A percentile compares a stretch with the other conserved stretches of the same genome.
phyloP scores from a whole-genome alignment of 345 rosid species.

The Cardamine resedifolia region DNA sequence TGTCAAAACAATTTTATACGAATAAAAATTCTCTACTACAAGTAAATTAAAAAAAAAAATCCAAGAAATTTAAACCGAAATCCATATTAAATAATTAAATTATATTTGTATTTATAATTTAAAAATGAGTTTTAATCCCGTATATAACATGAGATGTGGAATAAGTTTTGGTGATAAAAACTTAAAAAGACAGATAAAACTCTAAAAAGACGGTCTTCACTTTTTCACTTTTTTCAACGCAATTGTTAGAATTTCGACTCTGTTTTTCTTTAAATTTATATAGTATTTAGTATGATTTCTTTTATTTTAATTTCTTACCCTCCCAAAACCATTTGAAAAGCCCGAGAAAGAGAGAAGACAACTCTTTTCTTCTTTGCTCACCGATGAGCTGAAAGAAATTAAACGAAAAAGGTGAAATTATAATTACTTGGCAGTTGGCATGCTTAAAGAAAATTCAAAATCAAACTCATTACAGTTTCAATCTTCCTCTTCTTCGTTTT shows the following conservation, averaged over 20 bases:
- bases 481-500: background rate
- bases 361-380: conserved; percentile 41
- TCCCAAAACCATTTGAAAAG: conserved; percentile 88
- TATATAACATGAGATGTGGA: no score
- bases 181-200: background rate
- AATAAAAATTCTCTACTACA: no score
- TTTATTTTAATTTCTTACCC: conserved; percentile 32
- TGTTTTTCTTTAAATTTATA: background rate
- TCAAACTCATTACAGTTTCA: conserved; percentile 47
- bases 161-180: background rate
- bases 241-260: conserved; percentile 7
- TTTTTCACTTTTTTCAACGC: conserved; percentile 33
- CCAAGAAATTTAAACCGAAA: no score
- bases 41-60: no score
- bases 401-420: conserved; percentile 18
- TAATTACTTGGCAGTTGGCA: conserved; percentile 55
- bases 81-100: no score
- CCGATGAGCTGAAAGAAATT: conserved; percentile 57
- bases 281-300: background rate
- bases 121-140: no score
- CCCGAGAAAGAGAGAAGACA: conserved; percentile 74
- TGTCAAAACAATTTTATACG: no score
- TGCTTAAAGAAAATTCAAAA: conserved; percentile 38
- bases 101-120: no score
- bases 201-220: conserved; percentile 26